Evolutionary conservation across 805 yeast genomes (phyloP), one percentile per base, ranked within the genome.

Genomic region (Myxozyma neotropica): DNA sequence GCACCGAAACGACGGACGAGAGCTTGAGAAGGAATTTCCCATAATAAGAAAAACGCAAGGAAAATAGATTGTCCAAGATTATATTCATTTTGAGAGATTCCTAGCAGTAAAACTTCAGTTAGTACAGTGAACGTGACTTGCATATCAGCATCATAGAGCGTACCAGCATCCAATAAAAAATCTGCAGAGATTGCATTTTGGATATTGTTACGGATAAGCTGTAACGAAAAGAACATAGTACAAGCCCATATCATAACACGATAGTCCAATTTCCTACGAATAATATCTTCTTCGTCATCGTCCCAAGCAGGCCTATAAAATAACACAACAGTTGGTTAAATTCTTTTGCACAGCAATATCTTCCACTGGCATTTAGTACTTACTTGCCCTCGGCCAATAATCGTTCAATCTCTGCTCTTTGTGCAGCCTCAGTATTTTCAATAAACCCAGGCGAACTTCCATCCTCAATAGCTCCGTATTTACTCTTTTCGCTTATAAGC

Each of bases 1-100:
- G 86, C 81, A 10, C 89, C 90, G 39, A 85, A 49, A 48, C 76
- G 77, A 68, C 85, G 84, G 6, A 86, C 80, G 36, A 85, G 73
- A 63, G 72, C 62, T 58, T 75, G 75, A 6, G 76, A 70, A 4
- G 77, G 75, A 1, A 78, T 73, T 63, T 81, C 82, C 51, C 77
- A 77, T 8, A 70, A 46, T 26, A 70, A 72, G 68, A 86, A 86
- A 42, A 82, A 76, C 2, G 82, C 75, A 55, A 78, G 75, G 65
- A 81, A 81, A 42, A 86, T 75, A 1, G 88, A 83, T 64, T 76
- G 80, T 23, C 88, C 90, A 40, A 76, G 69, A 67, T 85, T 85
- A 70, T 77, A 83, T 58, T 83, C 80, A 65, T 80, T 72, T 13
- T 38, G 57, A 13, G 63, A n/a, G 10, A 59, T 46, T n/a, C 43